Evolutionary conservation across 352 stramenopile genomes (phyloP), one percentile per base, ranked within the genome.

Genomic region (Elongisporangium anandrum): DNA sequence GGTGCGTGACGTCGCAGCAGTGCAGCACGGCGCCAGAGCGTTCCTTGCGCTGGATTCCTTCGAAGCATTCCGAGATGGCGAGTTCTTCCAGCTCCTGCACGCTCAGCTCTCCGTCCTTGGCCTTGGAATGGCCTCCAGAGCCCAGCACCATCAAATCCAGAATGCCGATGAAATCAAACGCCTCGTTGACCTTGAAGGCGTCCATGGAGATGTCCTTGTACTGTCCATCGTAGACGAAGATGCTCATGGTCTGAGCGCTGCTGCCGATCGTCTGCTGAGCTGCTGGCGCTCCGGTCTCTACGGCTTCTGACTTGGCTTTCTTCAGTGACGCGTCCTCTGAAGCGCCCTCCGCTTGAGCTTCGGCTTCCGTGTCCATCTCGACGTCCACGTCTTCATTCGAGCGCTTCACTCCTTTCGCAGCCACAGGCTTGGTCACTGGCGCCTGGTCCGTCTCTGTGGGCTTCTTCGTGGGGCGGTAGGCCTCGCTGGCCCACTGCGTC

Each of bases 91-190:
- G 65, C 29, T 83, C 61, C 47, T 77, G 60, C 1, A 57, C 57
- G 2, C 66, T 68, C 8, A 72, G 61, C 20, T 64, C 51, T n/a
- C 21, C 63, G 51, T 70, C 62, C 22, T 65, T 62, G 19, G 29
- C 66, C 39, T 73, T 66, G 20, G 49, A 1, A 12, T 12, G 16
- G 34, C 34, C 47, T 1, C 61, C 50, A 2, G 75, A 55, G 2
- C 66, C 70, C 0, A 78, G 50, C 2, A 90, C 75, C 52, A 85
- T 71, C 17, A 92, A 57, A 56, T 94, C 85, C 23, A 92, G 65
- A 17, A 90, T 74, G 13, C 82, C 85, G 3, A 88, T 66, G 59
- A 94, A 94, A 56, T 94, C 85, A 26, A 92, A 94, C 16, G 81
- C 72, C 54, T 91, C 80, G 68, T 94, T 94, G 51, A 94, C 82